Percentiles rank a stretch among this genome's conserved stretches.
phyloP scores from a whole-genome alignment of 176 grass and related monocot species.

The Thinopyrum elongatum region DNA sequence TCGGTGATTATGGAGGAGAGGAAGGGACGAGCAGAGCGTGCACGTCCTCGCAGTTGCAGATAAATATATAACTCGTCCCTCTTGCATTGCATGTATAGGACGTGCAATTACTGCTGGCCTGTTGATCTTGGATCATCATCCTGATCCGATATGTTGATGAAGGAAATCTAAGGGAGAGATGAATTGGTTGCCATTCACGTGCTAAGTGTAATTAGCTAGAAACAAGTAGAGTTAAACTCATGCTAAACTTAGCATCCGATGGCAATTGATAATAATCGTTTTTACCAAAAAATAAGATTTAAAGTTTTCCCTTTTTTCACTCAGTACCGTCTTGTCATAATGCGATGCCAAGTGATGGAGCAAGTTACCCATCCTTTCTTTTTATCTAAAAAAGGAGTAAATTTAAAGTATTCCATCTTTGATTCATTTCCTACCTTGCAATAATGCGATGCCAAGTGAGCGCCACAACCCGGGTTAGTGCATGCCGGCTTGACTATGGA shows the following conservation, averaged over 20 bases:
- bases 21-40: conserved; percentile 8
- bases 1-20: conserved; percentile 19
- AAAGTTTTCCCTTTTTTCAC: background rate
- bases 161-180: background rate
- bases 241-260: background rate
- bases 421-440: background rate
- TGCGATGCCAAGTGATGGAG: background rate
- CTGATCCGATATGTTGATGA: background rate
- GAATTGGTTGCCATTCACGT: background rate
- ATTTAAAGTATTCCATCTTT: background rate
- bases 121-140: background rate
- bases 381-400: background rate
- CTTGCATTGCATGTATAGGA: background rate
- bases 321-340: background rate
- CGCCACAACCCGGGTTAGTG: no score
- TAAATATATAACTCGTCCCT: background rate
- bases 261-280: background rate
- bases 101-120: background rate
- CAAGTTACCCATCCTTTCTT: background rate
- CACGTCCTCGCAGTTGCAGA: background rate
- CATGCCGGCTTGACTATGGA: no score
- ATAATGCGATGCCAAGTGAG: background rate
- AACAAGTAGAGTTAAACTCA: background rate
- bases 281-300: background rate
- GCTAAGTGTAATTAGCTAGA: background rate